Conservation (phyloP, 2,329 filamentous ascomycete genomes). For the Metarhizium humberi region DNA sequence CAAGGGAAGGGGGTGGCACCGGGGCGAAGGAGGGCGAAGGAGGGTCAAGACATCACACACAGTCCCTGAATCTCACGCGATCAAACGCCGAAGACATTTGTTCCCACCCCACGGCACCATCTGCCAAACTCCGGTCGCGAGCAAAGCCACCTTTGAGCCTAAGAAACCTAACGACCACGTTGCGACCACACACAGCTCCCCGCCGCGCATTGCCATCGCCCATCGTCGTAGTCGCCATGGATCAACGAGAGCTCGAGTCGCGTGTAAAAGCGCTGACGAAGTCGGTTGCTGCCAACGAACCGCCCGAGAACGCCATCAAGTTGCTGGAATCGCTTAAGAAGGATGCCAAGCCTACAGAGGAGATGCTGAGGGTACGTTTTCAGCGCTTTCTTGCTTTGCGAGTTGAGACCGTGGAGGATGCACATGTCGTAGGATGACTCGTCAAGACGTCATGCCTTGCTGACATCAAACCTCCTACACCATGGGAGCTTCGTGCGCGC, state of each 20-base stretch:
- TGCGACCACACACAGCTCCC: background rate
- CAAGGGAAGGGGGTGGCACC: too few relatives aligned
- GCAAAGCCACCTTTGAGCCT: background rate
- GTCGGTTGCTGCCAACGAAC: constrained; percentile 65
- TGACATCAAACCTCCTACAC: background rate
- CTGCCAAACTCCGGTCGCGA: background rate
- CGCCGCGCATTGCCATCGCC: background rate
- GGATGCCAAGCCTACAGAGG: constrained; percentile 76
- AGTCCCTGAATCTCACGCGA: constrained; percentile 5
- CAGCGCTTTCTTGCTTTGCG: background rate
- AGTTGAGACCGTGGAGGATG: too few relatives aligned
- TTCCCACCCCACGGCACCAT: background rate
- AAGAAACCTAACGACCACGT: background rate
- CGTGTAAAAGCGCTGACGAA: constrained; percentile 74
- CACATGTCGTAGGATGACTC: too few relatives aligned
- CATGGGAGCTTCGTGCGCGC: background rate
- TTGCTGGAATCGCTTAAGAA: constrained; percentile 73
- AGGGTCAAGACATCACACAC: background rate
- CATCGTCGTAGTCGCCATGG: constrained; percentile 41
- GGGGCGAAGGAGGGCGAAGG: too few relatives aligned
- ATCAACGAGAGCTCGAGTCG: constrained; percentile 70
- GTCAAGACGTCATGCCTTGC: background rate
- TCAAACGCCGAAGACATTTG: background rate
- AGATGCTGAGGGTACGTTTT: constrained; percentile 65
- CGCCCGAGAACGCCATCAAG: constrained; percentile 59